phyloP scores from a whole-genome alignment of 495 filamentous ascomycete species.

The Amniculicola lignicola region DNA sequence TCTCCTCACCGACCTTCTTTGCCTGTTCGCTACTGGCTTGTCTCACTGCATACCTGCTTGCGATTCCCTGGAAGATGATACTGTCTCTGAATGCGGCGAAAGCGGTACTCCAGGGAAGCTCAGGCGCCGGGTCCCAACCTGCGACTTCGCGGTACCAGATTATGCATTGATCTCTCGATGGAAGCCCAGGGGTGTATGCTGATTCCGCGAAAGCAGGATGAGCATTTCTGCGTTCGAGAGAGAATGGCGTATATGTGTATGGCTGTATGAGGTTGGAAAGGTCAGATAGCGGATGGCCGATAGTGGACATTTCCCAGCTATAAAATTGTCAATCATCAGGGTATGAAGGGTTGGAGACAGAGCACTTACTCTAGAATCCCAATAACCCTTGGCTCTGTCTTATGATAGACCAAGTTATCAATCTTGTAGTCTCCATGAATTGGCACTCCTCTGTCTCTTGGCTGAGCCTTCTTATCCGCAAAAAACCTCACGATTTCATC shows the following conservation, averaged over 20 bases:
- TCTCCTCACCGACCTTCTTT: constrained; percentile 58
- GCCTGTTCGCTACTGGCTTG: constrained; percentile 87
- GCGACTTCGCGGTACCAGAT: constrained; percentile 68
- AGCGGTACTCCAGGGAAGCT: constrained; percentile 56
- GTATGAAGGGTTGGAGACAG: not conserved
- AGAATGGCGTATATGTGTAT: constrained; percentile 46
- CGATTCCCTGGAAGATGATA: constrained; percentile 87
- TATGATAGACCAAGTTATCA: constrained; percentile 87
- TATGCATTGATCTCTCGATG: constrained; percentile 62
- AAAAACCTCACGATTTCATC: constrained; percentile 73
- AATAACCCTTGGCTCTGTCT: constrained; percentile 79
- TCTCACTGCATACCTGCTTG: constrained; percentile 69
- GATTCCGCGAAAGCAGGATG: constrained; percentile 53
- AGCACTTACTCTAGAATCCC: constrained; percentile 72
- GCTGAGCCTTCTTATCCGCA: constrained; percentile 56
- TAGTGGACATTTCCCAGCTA: constrained; percentile 91
- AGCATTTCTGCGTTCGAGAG: constrained; percentile 27
- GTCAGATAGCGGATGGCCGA: constrained; percentile 88
- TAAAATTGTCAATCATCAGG: not conserved
- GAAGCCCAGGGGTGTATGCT: constrained; percentile 59
- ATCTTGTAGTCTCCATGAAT: constrained; percentile 95
- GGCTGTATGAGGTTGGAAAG: constrained; percentile 72
- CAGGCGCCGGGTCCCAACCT: constrained; percentile 59
- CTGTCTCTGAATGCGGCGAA: constrained; percentile 65
- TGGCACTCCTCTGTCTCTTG: constrained; percentile 66